phyloP scores from a whole-genome alignment of 345 rosid species.

The Rhodamnia argentea region DNA sequence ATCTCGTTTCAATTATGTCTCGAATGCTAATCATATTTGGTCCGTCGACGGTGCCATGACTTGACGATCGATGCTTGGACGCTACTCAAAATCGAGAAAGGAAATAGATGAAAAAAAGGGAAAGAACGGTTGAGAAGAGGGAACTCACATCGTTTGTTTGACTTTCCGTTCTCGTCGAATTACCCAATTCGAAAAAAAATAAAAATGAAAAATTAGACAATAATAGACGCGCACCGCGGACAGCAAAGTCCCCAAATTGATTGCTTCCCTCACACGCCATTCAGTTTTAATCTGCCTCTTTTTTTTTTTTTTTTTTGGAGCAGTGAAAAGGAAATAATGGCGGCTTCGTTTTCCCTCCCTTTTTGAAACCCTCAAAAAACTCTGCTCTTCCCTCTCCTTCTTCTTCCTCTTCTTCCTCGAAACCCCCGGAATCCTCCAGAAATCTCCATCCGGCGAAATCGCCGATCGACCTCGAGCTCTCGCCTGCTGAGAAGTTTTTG shows the following conservation, averaged over 20 bases:
- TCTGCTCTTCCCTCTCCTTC: background rate
- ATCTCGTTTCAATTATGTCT: background rate
- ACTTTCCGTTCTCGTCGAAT: too few species aligned
- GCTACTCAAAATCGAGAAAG: too few species aligned
- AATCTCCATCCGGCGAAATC: background rate
- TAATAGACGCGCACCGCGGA: too few species aligned
- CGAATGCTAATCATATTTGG: background rate
- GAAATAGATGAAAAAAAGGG: too few species aligned
- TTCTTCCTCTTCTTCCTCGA: background rate
- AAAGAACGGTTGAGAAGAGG: too few species aligned
- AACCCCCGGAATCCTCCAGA: background rate
- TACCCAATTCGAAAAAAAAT: too few species aligned
- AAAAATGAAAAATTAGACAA: too few species aligned
- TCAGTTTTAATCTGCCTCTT: background rate
- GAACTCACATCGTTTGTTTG: too few species aligned
- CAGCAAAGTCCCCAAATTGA: too few species aligned
- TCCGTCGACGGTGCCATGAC: rapidly evolving
- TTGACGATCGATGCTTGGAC: rapidly evolving
- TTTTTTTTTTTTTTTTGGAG: background rate
- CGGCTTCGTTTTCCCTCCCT: slow-evolving; percentile 8
- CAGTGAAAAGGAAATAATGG: background rate
- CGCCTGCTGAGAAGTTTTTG: background rate
- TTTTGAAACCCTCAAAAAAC: background rate
- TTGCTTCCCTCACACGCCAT: background rate
- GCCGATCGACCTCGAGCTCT: too few species aligned